Percentiles rank a stretch among this genome's conserved stretches.
phyloP scores from a whole-genome alignment of 2,329 filamentous ascomycete species.

The Huntiella moniliformis region DNA sequence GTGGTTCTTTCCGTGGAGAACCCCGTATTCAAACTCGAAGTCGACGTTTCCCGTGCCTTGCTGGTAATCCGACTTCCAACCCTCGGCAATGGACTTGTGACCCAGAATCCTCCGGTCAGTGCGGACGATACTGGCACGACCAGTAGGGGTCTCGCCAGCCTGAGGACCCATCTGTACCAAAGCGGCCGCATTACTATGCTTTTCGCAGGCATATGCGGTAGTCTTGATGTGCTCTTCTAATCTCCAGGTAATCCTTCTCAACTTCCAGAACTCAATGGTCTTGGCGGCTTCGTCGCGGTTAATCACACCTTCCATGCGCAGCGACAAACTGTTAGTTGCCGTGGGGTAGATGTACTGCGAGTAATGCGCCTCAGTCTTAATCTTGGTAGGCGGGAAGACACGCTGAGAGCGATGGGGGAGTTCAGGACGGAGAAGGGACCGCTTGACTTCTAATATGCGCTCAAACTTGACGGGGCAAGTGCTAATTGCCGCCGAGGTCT shows the following conservation, averaged over 20 bases:
- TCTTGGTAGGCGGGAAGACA: constrained; percentile 89
- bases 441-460: constrained; percentile 53
- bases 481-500: constrained; percentile 25
- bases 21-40: constrained; percentile 54
- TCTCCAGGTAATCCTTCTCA: constrained; percentile 83
- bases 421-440: constrained; percentile 55
- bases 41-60: constrained; percentile 42
- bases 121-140: constrained; percentile 48
- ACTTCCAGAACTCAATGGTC: constrained; percentile 63
- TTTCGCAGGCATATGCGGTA: constrained; percentile 59
- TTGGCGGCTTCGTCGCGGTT: constrained; percentile 48
- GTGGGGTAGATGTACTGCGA: constrained; percentile 73
- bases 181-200: constrained; percentile 30
- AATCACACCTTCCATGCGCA: constrained; percentile 74
- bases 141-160: constrained; percentile 21
- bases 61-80: constrained; percentile 64
- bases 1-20: constrained; percentile 13
- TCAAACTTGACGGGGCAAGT: constrained; percentile 37
- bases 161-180: constrained; percentile 20
- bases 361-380: constrained; percentile 69
- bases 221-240: constrained; percentile 75
- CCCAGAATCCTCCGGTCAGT: constrained; percentile 61
- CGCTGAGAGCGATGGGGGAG: constrained; percentile 76
- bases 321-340: constrained; percentile 57
- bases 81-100: constrained; percentile 61